These are phyloP conservation scores for Diospyros lotus DNA, from an alignment of 148 eudicot genomes.

Conservation along the genomic window DNA sequence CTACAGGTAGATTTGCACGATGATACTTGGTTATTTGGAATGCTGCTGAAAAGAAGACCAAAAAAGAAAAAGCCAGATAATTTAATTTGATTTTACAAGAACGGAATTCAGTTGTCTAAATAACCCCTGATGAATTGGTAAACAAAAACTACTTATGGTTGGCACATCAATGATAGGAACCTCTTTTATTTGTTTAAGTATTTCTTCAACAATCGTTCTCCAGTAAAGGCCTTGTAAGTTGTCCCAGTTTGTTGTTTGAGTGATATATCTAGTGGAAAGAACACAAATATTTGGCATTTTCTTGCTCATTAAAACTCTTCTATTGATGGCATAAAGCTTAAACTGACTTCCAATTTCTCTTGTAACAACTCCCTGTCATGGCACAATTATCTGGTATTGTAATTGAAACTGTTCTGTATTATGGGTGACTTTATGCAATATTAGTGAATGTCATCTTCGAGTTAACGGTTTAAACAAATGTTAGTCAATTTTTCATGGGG, in stretches of 20 bases:
- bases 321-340: not conserved
- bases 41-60: no score
- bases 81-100: no score
- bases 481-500: not conserved
- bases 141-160: no score
- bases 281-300: not conserved
- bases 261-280: not conserved
- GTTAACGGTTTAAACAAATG: not conserved
- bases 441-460: not conserved
- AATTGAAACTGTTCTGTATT: not conserved
- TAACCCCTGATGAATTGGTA: no score
- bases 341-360: not conserved
- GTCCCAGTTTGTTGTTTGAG: not conserved
- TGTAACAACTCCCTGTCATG: not conserved
- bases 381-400: not conserved
- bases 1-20: no score
- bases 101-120: no score
- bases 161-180: no score
- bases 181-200: no score
- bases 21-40: no score
- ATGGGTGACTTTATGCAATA: not conserved
- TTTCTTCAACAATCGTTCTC: no score
- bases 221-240: not conserved
- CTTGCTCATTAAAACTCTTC: not conserved
- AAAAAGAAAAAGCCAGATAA: no score